These are phyloP conservation scores for Jatropha multifida DNA, from an alignment of 441 rosid species.

Conservation along the genomic window DNA sequence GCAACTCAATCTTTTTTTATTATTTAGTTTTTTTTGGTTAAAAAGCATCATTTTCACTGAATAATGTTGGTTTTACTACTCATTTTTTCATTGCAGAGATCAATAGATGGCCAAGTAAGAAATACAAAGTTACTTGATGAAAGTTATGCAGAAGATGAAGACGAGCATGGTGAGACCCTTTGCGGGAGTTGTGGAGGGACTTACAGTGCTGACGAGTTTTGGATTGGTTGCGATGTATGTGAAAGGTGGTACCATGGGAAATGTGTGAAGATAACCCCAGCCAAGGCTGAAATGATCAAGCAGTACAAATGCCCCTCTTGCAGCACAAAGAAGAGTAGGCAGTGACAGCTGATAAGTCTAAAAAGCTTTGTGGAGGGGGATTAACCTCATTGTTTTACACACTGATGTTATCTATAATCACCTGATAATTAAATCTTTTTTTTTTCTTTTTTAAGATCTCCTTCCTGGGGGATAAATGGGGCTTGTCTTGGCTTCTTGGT, in stretches of 20 bases:
- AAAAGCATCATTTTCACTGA: neutral
- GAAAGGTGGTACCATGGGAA: conserved; percentile 89
- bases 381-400: conserved; percentile 8
- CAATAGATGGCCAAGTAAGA: conserved; percentile 63
- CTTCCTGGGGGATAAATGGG: neutral
- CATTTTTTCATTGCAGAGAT: conserved; percentile 45
- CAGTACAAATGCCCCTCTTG: conserved; percentile 85
- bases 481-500: neutral
- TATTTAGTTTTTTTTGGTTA: neutral
- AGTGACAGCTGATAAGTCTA: conserved; percentile 24
- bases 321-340: conserved; percentile 65
- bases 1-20: neutral
- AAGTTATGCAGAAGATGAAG: conserved; percentile 64
- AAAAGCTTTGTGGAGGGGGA: neutral
- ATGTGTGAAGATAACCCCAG: conserved; percentile 82
- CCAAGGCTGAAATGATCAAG: conserved; percentile 78
- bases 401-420: conserved; percentile 26
- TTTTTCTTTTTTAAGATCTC: neutral
- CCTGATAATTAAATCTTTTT: conserved; percentile 8
- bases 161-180: conserved; percentile 71
- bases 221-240: conserved; percentile 82
- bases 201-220: conserved; percentile 68
- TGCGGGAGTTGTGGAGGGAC: conserved; percentile 79
- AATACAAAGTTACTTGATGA: conserved; percentile 52
- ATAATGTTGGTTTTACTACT: neutral